Conservation (phyloP, 2,329 filamentous ascomycete species). For the Ascocoryne sarcoides region DNA sequence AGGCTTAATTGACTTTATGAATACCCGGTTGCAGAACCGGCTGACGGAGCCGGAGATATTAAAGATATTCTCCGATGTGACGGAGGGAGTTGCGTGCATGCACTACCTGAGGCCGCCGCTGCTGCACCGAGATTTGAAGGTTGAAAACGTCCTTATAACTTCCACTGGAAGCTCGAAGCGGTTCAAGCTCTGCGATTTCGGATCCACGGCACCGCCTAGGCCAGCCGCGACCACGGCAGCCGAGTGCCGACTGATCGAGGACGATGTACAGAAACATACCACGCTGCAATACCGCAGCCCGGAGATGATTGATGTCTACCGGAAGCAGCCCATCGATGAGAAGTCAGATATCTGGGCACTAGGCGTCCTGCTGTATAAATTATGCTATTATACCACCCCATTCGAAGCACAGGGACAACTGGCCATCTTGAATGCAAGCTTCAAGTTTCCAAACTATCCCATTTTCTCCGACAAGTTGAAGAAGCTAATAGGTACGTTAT, state of each 20-base stretch:
- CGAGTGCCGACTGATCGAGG: constrained; percentile 87
- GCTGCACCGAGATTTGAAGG: constrained; percentile 90
- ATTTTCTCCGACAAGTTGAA: constrained; percentile 85
- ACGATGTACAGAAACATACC: constrained; percentile 94
- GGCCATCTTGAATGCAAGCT: constrained; percentile 92
- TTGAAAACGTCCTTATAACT: constrained; percentile 88
- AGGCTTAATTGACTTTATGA: constrained; percentile 98
- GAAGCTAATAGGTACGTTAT: constrained; percentile 68
- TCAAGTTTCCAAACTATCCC: constrained; percentile 82
- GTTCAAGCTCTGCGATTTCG: constrained; percentile 98
- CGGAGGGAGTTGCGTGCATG: constrained; percentile 96
- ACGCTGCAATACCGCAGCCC: constrained; percentile 96
- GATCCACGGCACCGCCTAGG: constrained; percentile 75
- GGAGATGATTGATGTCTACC: constrained; percentile 97
- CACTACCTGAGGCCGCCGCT: constrained; percentile 94
- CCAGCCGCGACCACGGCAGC: constrained; percentile 78
- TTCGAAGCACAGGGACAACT: constrained; percentile 98
- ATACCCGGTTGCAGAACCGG: constrained; percentile 90
- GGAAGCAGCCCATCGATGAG: constrained; percentile 93
- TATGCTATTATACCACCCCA: constrained; percentile 98
- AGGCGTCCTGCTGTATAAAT: constrained; percentile 90
- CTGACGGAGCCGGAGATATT: constrained; percentile 96
- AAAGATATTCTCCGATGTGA: constrained; percentile 92
- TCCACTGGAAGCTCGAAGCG: constrained; percentile 52
- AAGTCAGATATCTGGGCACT: constrained; percentile 97